These are phyloP conservation scores for Arabidopsis hybrid DNA, from an alignment of 441 rosid species.

Conservation along the genomic window DNA sequence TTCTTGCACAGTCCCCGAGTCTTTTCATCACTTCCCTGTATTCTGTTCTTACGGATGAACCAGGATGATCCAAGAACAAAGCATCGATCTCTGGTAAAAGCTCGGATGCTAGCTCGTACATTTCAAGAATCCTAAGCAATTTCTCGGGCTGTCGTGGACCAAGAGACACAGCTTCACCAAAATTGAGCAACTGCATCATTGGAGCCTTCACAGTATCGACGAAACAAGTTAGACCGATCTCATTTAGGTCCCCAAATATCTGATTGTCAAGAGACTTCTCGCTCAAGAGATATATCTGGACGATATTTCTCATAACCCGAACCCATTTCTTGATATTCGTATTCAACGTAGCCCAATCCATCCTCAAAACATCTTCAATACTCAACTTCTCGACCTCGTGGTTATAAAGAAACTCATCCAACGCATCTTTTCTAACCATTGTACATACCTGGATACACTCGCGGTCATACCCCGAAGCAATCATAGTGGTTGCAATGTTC, in stretches of 20 bases:
- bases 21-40: constrained; percentile 68
- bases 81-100: constrained; percentile 71
- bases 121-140: constrained; percentile 73
- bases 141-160: constrained; percentile 85
- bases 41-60: constrained; percentile 61
- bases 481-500: constrained; percentile 72
- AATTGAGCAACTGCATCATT: constrained; percentile 75
- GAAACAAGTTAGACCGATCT: constrained; percentile 54
- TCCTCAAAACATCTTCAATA: constrained; percentile 81
- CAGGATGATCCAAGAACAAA: constrained; percentile 57
- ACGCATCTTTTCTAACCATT: constrained; percentile 66
- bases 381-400: constrained; percentile 85
- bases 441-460: constrained; percentile 86
- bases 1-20: constrained; percentile 68
- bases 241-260: constrained; percentile 62
- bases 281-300: constrained; percentile 70
- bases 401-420: constrained; percentile 74
- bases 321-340: constrained; percentile 89
- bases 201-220: constrained; percentile 75
- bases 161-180: constrained; percentile 84
- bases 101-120: constrained; percentile 79
- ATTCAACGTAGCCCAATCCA: constrained; percentile 80
- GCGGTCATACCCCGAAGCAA: constrained; percentile 61
- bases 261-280: constrained; percentile 73
- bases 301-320: constrained; percentile 66